Evolutionary conservation across 164 flowering plant genomes (phyloP).

Genomic region (Dillenia turbinata): DNA sequence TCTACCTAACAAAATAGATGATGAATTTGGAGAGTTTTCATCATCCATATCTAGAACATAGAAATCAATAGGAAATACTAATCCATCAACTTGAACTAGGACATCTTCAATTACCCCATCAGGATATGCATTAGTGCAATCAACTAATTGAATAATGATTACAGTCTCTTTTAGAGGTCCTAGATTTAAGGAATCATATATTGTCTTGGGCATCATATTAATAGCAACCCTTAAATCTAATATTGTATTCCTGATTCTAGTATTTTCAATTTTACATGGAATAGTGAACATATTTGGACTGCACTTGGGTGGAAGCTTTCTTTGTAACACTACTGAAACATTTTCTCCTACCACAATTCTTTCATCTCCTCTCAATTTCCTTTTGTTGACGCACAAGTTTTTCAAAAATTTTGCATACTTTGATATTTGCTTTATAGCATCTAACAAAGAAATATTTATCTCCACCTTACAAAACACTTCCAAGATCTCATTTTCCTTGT

Average conservation of each 20-base stretch:
- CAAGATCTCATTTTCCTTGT: too few relatives aligned
- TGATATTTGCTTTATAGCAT: too few relatives aligned
- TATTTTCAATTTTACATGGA: neutral
- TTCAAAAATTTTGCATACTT: constrained; percentile 13
- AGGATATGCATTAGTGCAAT: constrained; percentile 1
- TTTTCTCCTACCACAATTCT: constrained; percentile 6
- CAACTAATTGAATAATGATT: constrained; percentile 6
- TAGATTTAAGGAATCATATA: constrained; percentile 1
- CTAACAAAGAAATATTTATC: too few relatives aligned
- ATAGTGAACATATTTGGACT: constrained; percentile 8
- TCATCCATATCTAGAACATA: constrained; percentile 1
- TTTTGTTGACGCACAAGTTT: neutral
- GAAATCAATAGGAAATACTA: neutral
- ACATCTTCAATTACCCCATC: constrained; percentile 4
- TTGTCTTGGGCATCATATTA: constrained; percentile 6
- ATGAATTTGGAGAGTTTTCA: neutral
- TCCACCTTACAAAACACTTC: too few relatives aligned
- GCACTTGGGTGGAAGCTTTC: constrained; percentile 1
- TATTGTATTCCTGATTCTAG: neutral
- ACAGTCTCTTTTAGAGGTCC: neutral
- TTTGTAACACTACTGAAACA: neutral
- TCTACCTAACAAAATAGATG: too few relatives aligned
- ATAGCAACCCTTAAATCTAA: constrained; percentile 10
- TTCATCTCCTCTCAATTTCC: neutral
- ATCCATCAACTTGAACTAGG: neutral